phyloP scores from a whole-genome alignment of 345 rosid genomes.

The Kandelia obovata region DNA sequence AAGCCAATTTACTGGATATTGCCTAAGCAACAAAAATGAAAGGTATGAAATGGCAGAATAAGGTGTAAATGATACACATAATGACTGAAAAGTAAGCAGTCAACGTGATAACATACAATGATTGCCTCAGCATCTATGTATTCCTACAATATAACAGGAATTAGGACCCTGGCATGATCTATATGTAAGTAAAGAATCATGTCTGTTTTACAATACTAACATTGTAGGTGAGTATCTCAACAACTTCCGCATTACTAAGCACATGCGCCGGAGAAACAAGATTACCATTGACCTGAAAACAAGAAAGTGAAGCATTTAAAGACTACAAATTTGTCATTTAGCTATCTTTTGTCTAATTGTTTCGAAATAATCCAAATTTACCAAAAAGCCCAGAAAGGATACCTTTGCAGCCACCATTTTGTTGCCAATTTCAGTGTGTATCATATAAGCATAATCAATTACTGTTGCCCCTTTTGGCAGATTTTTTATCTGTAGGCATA shows the following conservation, averaged over 20 bases:
- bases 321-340: neutral
- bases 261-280: conserved; percentile 75
- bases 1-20: conserved; percentile 79
- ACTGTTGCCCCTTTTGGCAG: conserved; percentile 92
- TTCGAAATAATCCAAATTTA: neutral
- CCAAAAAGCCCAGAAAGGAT: conserved; percentile 17
- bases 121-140: too few relatives aligned
- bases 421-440: conserved; percentile 96
- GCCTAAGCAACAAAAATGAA: conserved; percentile 41
- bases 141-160: too few relatives aligned
- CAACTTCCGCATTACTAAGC: conserved; percentile 96
- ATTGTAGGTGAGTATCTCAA: conserved; percentile 87
- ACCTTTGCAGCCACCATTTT: conserved; percentile 99
- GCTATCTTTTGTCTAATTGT: neutral
- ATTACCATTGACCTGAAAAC: conserved; percentile 92
- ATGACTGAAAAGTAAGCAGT: neutral
- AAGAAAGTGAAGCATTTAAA: conserved; percentile 20
- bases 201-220: conserved; percentile 43
- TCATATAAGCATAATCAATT: conserved; percentile 95
- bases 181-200: neutral
- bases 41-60: too few relatives aligned
- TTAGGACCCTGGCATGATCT: too few relatives aligned
- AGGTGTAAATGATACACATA: neutral
- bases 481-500: conserved; percentile 70
- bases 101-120: too few relatives aligned